Conservation (phyloP, 2,329 filamentous ascomycete species). For the Fusarium bulbicola region DNA sequence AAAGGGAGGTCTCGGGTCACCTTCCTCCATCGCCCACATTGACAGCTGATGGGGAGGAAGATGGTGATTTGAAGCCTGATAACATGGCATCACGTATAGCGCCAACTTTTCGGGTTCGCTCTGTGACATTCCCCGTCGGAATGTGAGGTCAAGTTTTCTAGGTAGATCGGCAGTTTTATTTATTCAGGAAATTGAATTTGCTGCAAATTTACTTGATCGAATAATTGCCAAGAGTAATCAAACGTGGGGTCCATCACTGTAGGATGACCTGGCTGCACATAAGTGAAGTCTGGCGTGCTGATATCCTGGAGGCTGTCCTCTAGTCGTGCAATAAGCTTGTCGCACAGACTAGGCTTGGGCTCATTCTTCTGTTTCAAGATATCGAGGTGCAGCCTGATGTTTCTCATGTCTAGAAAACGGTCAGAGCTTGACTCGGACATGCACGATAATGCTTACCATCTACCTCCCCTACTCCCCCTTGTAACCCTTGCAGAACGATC, state of each 20-base stretch:
- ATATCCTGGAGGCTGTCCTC: slow-evolving; percentile 14
- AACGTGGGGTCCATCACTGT: slow-evolving; percentile 7
- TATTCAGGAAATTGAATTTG: slow-evolving; percentile 9
- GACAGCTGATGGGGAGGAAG: neutral
- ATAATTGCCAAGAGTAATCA: slow-evolving; percentile 15
- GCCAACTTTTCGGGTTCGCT: neutral
- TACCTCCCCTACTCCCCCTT: slow-evolving; percentile 8
- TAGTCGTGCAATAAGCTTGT: neutral
- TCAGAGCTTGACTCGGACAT: neutral
- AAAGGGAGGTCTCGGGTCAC: neutral
- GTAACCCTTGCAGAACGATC: slow-evolving; percentile 5
- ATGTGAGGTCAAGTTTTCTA: neutral
- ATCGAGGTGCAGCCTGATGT: slow-evolving; percentile 11
- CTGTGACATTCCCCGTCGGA: neutral
- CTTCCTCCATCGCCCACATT: slow-evolving; percentile 3
- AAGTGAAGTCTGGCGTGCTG: slow-evolving; percentile 6
- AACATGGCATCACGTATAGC: slow-evolving; percentile 16
- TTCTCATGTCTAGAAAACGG: neutral
- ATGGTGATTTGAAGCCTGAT: slow-evolving; percentile 9
- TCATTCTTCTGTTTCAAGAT: slow-evolving; percentile 11
- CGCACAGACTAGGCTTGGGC: slow-evolving; percentile 6
- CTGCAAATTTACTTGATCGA: slow-evolving; percentile 15
- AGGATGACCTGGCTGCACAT: neutral
- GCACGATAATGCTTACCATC: neutral
- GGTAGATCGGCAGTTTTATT: neutral